These are phyloP conservation scores for Coemansia biformis DNA, from an alignment of 192 early-diverging fungal genomes.

Conservation along the genomic window DNA sequence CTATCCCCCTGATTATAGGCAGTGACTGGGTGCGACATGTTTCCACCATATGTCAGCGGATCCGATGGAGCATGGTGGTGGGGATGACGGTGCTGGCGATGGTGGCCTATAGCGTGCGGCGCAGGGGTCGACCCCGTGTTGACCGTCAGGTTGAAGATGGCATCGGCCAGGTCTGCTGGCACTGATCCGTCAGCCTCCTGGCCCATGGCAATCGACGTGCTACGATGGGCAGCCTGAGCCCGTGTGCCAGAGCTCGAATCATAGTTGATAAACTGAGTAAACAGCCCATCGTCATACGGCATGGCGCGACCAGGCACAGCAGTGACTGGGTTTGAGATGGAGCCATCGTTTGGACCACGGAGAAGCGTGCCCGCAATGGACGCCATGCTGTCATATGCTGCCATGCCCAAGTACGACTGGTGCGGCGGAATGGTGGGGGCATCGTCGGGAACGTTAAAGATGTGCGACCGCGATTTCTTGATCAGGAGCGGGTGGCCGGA, in stretches of 20 bases:
- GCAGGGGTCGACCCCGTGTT: constrained; percentile 1
- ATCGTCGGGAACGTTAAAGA: not conserved
- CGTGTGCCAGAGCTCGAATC: constrained; percentile 2
- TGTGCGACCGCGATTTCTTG: no score
- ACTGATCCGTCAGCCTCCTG: constrained; percentile 6
- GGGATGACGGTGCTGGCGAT: no score
- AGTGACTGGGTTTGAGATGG: no score
- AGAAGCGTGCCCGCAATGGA: not conserved
- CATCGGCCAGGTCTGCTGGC: constrained; percentile 27
- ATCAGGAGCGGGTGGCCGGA: no score
- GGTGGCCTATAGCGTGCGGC: no score
- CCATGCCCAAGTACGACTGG: not conserved
- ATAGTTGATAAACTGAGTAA: constrained; percentile 36
- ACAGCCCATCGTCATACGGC: constrained; percentile 26
- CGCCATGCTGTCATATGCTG: not conserved
- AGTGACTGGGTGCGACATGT: not conserved
- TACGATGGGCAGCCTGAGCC: not conserved
- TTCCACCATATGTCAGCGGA: no score
- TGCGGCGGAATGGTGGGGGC: not conserved
- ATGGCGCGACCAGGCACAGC: not conserved
- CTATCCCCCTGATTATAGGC: not conserved
- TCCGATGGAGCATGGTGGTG: no score
- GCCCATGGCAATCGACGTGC: no score
- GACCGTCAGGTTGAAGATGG: constrained; percentile 38
- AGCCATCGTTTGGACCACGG: not conserved